Percentiles rank a stretch among this genome's conserved stretches.
Evolutionary conservation across 495 filamentous ascomycete species (phyloP).

Genomic region (Letharia lupina): DNA sequence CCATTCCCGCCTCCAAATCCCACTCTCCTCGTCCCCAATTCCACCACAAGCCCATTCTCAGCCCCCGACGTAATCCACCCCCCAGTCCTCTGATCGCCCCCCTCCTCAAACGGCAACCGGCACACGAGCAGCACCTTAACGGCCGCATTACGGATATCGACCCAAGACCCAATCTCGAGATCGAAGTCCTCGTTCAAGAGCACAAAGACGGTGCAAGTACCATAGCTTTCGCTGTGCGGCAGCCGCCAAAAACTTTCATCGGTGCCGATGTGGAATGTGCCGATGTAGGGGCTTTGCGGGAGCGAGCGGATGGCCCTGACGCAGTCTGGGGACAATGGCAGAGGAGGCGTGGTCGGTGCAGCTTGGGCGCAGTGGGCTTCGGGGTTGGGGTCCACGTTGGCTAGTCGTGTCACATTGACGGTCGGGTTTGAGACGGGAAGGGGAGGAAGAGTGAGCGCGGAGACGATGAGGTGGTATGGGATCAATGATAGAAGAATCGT

Average conservation of each 20-base stretch:
- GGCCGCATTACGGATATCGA: neutral
- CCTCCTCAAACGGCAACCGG: neutral
- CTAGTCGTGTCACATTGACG: neutral
- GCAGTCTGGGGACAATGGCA: neutral
- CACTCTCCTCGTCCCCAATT: neutral
- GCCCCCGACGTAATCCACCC: neutral
- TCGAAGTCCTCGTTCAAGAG: neutral
- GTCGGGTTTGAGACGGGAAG: neutral
- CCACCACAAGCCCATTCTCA: neutral
- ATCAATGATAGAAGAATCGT: neutral
- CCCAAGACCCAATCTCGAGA: neutral
- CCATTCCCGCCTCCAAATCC: neutral
- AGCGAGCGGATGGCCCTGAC: neutral
- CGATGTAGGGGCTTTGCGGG: neutral
- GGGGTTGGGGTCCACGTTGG: neutral
- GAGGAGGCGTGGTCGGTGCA: neutral
- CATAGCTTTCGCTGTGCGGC: neutral
- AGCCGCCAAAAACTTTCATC: neutral
- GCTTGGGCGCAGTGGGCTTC: neutral
- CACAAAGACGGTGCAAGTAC: neutral
- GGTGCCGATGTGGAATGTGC: neutral
- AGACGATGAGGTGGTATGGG: neutral
- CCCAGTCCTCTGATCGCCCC: neutral
- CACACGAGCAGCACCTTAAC: neutral
- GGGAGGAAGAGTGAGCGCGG: neutral